Evolutionary conservation across 805 yeast species (phyloP).

Genomic region (Schizosaccharomyces japonicus): DNA sequence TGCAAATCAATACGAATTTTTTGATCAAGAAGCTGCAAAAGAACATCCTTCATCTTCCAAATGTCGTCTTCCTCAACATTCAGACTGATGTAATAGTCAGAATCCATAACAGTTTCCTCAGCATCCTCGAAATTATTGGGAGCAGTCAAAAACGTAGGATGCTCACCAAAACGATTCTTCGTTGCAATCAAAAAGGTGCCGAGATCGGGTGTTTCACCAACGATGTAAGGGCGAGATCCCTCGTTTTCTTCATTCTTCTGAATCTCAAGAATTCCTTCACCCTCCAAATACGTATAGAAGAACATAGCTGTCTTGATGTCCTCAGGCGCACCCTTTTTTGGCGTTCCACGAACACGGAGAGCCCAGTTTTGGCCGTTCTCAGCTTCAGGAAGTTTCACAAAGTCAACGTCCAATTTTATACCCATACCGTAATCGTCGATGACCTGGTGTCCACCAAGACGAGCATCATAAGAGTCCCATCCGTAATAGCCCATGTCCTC

Average conservation of each 20-base stretch:
- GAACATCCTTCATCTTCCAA: neutral
- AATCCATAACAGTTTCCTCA: constrained; percentile 14
- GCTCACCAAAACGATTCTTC: constrained; percentile 26
- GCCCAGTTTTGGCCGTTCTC: constrained; percentile 43
- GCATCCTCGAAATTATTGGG: constrained; percentile 28
- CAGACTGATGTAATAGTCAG: constrained; percentile 42
- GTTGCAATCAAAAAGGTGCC: constrained; percentile 40
- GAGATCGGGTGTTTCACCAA: constrained; percentile 38
- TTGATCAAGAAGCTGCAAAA: neutral
- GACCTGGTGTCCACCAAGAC: constrained; percentile 62
- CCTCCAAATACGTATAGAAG: constrained; percentile 59
- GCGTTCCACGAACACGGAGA: constrained; percentile 39
- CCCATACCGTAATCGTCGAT: constrained; percentile 44
- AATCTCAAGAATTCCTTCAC: constrained; percentile 20
- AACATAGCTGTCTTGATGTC: constrained; percentile 37
- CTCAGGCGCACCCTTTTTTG: constrained; percentile 23
- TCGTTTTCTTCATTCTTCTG: constrained; percentile 12
- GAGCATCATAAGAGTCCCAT: constrained; percentile 73
- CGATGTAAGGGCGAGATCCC: constrained; percentile 19
- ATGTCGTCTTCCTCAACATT: constrained; percentile 43
- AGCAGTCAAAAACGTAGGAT: constrained; percentile 20
- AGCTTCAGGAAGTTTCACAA: constrained; percentile 39
- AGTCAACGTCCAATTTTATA: constrained; percentile 40
- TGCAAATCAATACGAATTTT: neutral
- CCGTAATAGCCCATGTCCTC: constrained; percentile 54